Evolutionary conservation across 2,329 filamentous ascomycete genomes (phyloP), one percentile per base, ranked within the genome.

Genomic region (Alternaria sp.): DNA sequence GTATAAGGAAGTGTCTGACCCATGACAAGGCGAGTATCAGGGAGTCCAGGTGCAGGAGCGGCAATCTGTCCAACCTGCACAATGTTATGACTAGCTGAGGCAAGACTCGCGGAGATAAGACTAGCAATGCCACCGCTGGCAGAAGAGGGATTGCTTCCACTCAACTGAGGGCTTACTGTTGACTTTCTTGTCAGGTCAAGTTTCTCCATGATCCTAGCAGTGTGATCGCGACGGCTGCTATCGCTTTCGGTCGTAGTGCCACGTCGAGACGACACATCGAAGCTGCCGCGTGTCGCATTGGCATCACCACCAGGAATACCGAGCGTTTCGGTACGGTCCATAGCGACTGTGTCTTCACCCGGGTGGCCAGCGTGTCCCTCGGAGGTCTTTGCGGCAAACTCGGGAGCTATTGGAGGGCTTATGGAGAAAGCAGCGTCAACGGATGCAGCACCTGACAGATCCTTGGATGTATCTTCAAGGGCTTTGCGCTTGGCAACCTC

Each of bases 401-500:
- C 94, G 0, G 93, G 92, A 6, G 94, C 90, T 30, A 91, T 89
- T 14, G 95, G 92, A 9, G 93, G 91, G 3, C 92, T 95, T 67
- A 99, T 96, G 7, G 94, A 91, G 80, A 98, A 99, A 12, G 95
- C 95, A 54, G 94, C 90, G 69, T 89, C 87, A 44, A 85, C 81
- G 27, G 83, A 81, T n/a, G 80, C 79, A 16, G 80, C 78, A 5
- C 81, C 72, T 28, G 74, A 68, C 40, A 84, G 82, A 2, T 84
- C 85, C 63, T 84, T 86, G 14, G 83, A 82, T 4, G 87, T 87
- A 66, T 88, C 90, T 75, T 98, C 92, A 49, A 99, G 87, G 0
- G 94, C 94, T 74, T 91, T 93, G 69, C 94, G 92, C 81, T 99
- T 99, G 54, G 94, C 94, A 16, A 94, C 88, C 69, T 99, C 94